A percentile compares a stretch with the other conserved stretches of the same genome.
These are phyloP conservation scores for Magnusiomyces paraingens DNA, from an alignment of 1,139 yeast genomes.

Conservation along the genomic window DNA sequence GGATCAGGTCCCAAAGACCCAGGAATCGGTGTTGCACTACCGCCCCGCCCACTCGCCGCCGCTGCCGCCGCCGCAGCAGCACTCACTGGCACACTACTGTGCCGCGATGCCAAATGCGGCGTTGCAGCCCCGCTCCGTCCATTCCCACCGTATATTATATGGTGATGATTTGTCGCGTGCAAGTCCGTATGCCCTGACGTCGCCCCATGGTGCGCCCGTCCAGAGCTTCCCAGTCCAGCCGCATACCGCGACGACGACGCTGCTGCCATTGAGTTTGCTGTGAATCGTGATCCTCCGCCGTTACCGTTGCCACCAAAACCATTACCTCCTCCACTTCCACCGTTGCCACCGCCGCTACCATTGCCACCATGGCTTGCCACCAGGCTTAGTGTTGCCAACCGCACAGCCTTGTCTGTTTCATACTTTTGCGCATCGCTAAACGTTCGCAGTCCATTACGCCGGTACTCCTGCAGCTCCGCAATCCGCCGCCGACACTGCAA, in stretches of 20 bases:
- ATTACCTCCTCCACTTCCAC: not conserved
- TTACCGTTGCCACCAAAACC: not conserved
- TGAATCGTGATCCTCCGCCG: constrained; percentile 10
- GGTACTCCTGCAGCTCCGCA: constrained; percentile 87
- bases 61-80: not conserved
- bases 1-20: not conserved
- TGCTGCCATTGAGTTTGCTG: constrained; percentile 13
- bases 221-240: not conserved
- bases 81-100: not conserved
- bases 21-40: constrained; percentile 14
- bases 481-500: constrained; percentile 73
- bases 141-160: not conserved
- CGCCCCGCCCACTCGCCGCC: constrained; percentile 15
- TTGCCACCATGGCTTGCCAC: not conserved
- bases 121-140: not conserved
- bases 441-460: constrained; percentile 80
- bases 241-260: constrained; percentile 8
- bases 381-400: constrained; percentile 26
- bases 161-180: constrained; percentile 6
- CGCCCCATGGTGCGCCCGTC: not conserved
- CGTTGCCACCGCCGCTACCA: constrained; percentile 13
- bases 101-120: not conserved
- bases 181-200: not conserved
- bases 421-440: constrained; percentile 77
- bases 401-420: constrained; percentile 73